Percentiles rank a stretch among this genome's conserved stretches.
phyloP scores from a whole-genome alignment of 2,329 filamentous ascomycete species.

The Xylariaceae sp. region DNA sequence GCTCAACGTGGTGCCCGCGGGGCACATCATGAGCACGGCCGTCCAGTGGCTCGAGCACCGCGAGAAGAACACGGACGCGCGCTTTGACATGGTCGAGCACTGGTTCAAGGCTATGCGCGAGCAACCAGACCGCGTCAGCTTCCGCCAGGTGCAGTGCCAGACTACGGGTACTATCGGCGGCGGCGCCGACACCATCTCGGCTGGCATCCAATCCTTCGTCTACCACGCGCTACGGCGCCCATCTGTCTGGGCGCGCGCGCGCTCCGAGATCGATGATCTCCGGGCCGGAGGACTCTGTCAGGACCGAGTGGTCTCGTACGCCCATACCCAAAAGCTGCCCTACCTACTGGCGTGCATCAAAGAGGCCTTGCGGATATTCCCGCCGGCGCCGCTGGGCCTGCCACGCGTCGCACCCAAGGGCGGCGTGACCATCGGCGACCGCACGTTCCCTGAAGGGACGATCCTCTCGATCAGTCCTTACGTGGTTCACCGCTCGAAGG shows the following conservation, averaged over 20 bases:
- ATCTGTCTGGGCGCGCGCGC: conserved; percentile 4
- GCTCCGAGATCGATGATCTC: conserved; percentile 13
- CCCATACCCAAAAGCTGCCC: conserved; percentile 19
- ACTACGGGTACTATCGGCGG: too few relatives aligned
- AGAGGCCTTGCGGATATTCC: conserved; percentile 24
- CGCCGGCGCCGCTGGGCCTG: conserved; percentile 6
- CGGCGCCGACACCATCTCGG: too few relatives aligned
- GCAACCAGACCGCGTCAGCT: too few relatives aligned
- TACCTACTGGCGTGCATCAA: conserved; percentile 27
- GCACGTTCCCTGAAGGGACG: conserved; percentile 20
- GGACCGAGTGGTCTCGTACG: conserved; percentile 10
- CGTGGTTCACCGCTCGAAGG: too few relatives aligned
- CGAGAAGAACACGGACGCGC: too few relatives aligned
- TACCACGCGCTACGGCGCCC: conserved; percentile 13
- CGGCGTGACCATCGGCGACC: conserved; percentile 18
- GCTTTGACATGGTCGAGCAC: too few relatives aligned
- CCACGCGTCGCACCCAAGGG: conserved; percentile 12
- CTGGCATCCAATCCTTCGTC: conserved; percentile 10
- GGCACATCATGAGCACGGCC: too few relatives aligned
- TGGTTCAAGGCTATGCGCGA: too few relatives aligned
- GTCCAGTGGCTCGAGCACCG: too few relatives aligned
- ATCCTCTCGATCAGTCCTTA: conserved; percentile 8
- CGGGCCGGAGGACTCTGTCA: conserved; percentile 5
- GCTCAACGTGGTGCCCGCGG: too few relatives aligned
- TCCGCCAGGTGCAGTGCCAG: too few relatives aligned